phyloP scores from a whole-genome alignment of 345 rosid species.

The Jatropha curcas region DNA sequence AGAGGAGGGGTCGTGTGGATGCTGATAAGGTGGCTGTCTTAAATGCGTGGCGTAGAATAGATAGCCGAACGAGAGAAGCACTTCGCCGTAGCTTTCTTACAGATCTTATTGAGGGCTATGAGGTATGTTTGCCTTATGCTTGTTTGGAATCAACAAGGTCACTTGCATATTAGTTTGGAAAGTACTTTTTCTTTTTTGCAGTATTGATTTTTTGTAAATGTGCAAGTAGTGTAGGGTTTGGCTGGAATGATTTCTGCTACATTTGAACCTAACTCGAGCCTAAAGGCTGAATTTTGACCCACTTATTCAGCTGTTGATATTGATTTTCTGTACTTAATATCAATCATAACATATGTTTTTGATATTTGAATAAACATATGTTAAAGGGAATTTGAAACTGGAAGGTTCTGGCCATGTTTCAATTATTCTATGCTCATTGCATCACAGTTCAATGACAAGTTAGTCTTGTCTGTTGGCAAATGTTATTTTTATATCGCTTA shows the following conservation, averaged over 20 bases:
- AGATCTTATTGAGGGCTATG: conserved; percentile 74
- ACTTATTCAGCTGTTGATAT: no score
- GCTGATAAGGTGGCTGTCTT: conserved; percentile 65
- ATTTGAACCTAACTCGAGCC: not conserved
- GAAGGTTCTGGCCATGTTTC: not conserved
- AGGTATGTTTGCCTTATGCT: conserved; percentile 42
- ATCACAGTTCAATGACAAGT: not conserved
- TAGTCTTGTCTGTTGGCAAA: not conserved
- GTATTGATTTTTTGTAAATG: no score
- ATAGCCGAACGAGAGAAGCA: conserved; percentile 84
- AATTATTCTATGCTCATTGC: not conserved
- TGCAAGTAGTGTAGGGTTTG: not conserved
- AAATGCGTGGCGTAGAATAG: conserved; percentile 80
- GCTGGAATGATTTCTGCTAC: not conserved
- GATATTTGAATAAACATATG: not conserved
- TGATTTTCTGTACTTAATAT: no score
- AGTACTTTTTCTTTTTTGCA: no score
- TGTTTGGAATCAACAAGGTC: conserved; percentile 1
- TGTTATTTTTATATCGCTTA: not conserved
- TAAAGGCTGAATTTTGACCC: not conserved
- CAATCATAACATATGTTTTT: not conserved
- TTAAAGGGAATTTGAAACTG: not conserved
- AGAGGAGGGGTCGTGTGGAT: conserved; percentile 58
- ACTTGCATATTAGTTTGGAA: not conserved
- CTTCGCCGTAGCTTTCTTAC: conserved; percentile 86